Percentiles rank a stretch among this genome's conserved stretches.
These are phyloP conservation scores for Pulveroboletus sp. DNA, from an alignment of 768 basidiomycete genomes.

Conservation along the genomic window DNA sequence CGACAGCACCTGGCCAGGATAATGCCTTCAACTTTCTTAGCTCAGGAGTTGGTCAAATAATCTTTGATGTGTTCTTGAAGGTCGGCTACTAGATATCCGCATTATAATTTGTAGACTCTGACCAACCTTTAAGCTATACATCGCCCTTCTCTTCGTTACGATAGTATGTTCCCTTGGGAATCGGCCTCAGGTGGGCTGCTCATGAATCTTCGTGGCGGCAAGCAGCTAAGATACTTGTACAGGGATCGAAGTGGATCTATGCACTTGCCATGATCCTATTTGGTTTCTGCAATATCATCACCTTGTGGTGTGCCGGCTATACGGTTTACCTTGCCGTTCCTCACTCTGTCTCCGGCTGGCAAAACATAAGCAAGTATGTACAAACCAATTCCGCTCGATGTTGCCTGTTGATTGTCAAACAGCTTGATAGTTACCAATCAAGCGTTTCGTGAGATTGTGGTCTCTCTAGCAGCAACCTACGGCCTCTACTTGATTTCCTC, in stretches of 20 bases:
- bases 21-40: slow-evolving; percentile 85
- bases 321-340: slow-evolving; percentile 85
- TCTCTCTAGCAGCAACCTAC: slow-evolving; percentile 73
- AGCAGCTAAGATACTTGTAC: slow-evolving; percentile 2
- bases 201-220: slow-evolving; percentile 1
- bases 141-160: slow-evolving; percentile 77
- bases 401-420: slow-evolving; percentile 25
- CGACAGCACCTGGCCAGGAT: slow-evolving; percentile 48
- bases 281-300: slow-evolving; percentile 72
- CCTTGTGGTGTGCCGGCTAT: slow-evolving; percentile 86
- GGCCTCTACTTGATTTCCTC: slow-evolving; percentile 83
- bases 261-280: slow-evolving; percentile 70
- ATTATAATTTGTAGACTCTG: slow-evolving; percentile 18
- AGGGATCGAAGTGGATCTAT: slow-evolving; percentile 88
- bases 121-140: slow-evolving; percentile 54
- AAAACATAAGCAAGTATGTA: slow-evolving; percentile 62
- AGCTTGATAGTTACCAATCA: slow-evolving; percentile 60
- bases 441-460: slow-evolving; percentile 79
- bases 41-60: slow-evolving; percentile 60
- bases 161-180: slow-evolving; percentile 88
- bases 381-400: neutral
- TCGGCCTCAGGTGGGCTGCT: slow-evolving; percentile 55
- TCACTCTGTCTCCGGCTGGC: slow-evolving; percentile 70
- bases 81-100: slow-evolving; percentile 15
- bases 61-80: slow-evolving; percentile 76